Base-by-base conservation (phyloP, 306 rosid species). In the Corylus americana region DNA sequence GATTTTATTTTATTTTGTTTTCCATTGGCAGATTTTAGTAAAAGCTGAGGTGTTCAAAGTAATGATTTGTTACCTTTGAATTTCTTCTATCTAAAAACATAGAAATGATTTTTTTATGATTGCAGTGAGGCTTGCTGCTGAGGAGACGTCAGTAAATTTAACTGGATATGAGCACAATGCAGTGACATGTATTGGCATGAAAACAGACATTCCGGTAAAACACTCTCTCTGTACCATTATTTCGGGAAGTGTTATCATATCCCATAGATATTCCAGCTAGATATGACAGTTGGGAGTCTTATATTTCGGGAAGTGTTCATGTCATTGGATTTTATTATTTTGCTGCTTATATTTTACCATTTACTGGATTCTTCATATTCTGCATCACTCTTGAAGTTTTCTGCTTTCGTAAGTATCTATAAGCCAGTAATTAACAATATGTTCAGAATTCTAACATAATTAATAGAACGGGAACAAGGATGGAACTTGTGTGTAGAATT, bases 41-140 rank as follows among this genome's bases (percentile, higher is more conserved):
- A 14, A 54, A 54, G 20, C 8, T 54, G 18, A 18, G 7, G n/a
- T 18, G 18, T 54, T 54, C 18, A 54, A 42, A 10, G 35, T 59
- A 12, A 59, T 22, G 14, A 55, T 55, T 53, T 55, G 2, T 55
- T 55, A 17, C 4, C 13, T 11, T 6, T 22, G 2, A 25, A 59
- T 9, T 7, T n/a, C 8, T 11, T 13, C 72, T 13, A 69, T 49
- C 62, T 39, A 5, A 75, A 49, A 54, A 66, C 44, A 49, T 59
- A 18, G 62, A 48, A 76, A 29, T 73, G 54, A 59, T 61, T 78
- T 50, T 59, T 35, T 37, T 76, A 71, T 83, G 83, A 74, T 75
- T 82, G 83, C 92, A 91, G 98, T 94, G 90, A 94, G 98, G 88
- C 95, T 92, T 78, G 98, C 94, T 62, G 93, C 97, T 10, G 97